Percentiles rank a stretch among this genome's conserved stretches.
phyloP scores from a whole-genome alignment of 306 rosid genomes.

The Neltuma alba region DNA sequence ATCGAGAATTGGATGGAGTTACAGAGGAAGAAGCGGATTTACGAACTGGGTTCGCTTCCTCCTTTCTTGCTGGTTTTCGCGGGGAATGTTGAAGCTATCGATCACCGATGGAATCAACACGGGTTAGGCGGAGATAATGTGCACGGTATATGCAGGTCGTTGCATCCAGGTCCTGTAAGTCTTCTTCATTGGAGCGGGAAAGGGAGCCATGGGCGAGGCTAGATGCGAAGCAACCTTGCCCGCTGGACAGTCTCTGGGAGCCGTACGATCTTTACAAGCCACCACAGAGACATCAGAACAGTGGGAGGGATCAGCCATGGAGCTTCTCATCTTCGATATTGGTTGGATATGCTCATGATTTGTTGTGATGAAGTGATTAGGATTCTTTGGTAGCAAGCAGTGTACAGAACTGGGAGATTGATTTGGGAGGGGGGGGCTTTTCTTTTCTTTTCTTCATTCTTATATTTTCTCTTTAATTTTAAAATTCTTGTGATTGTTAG shows the following conservation, averaged over 20 bases:
- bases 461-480: neutral
- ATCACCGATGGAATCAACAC: slow-evolving; percentile 95
- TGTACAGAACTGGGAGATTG: slow-evolving; percentile 59
- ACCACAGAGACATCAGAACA: slow-evolving; percentile 8
- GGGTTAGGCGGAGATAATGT: slow-evolving; percentile 94
- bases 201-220: slow-evolving; percentile 97
- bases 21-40: slow-evolving; percentile 73
- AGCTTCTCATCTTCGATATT: slow-evolving; percentile 50
- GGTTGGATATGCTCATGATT: slow-evolving; percentile 58
- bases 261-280: slow-evolving; percentile 79
- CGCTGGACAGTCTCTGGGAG: slow-evolving; percentile 80
- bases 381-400: slow-evolving; percentile 51
- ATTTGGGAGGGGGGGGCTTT: slow-evolving; percentile 1
- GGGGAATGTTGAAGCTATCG: slow-evolving; percentile 82
- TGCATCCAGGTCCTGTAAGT: slow-evolving; percentile 95
- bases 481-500: slow-evolving; percentile 22
- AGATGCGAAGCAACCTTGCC: slow-evolving; percentile 71
- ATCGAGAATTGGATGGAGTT: slow-evolving; percentile 93
- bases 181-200: slow-evolving; percentile 96
- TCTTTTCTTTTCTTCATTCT: slow-evolving; percentile 32
- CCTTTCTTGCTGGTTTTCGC: slow-evolving; percentile 78
- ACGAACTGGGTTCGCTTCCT: slow-evolving; percentile 87
- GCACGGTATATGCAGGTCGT: slow-evolving; percentile 74
- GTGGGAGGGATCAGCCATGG: slow-evolving; percentile 33
- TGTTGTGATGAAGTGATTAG: slow-evolving; percentile 34